Base-by-base conservation (phyloP, 169 alveolate species). In the Cryptosporidium viatorum region DNA sequence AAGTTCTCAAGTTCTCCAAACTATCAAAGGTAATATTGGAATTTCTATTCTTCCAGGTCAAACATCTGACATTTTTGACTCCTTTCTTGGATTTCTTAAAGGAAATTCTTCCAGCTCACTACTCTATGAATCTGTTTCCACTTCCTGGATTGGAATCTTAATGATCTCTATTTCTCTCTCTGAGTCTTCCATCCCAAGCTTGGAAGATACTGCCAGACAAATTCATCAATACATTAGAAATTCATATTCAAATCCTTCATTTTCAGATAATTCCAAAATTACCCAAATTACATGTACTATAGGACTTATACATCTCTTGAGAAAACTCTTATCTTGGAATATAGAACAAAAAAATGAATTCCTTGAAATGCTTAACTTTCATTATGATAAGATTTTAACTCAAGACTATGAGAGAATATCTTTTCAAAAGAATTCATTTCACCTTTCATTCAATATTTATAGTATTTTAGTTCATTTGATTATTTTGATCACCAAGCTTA, bases 141-240 rank as follows among this genome's bases (percentile, higher is more conserved):
- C 26, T 14, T 43, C 68, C 26, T 80, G 89, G 89, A 41, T 65
- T 60, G 89, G 89, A 43, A 45, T 80, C n/a, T 43, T 80, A 7
- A 16, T 80, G 41, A 65, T 80, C 26, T 7, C 73, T 35, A 80
- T 80, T 6, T 67, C 62, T 5, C 1, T 80, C 8, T 21, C 35
- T 10, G 89, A 80, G 41, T 26, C 89, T 2, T 65, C 75, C 1
- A 43, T 60, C 21, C 41, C 60, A 7, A 60, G 12, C 62, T 18
- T 29, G 45, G 58, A 62, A 23, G 26, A 26, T 3, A 18, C 39
- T 29, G 23, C 29, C 9, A 48, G 31, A 10, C 67, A 62, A 59
- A 80, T 62, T 10, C 73, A 80, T n/a, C 50, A 26, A 9, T 62
- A 80, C 23, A 41, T 62, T 39, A 62, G 16, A 0, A 45, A 80